Base-by-base conservation (phyloP, 805 yeast species). In the Lipomyces yamadae region DNA sequence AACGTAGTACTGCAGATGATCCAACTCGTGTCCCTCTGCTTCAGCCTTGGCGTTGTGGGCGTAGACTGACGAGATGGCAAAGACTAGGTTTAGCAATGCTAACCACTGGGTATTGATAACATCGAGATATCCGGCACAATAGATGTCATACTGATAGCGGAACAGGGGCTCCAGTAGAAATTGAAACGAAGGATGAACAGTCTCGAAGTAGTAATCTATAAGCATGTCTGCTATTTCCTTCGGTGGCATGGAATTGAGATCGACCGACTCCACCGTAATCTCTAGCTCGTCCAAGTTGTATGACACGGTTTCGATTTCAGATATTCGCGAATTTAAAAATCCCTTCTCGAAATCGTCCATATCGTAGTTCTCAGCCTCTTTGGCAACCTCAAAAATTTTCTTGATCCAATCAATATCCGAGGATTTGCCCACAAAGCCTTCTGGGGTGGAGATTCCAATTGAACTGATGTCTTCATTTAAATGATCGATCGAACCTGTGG, bases 151-250 rank as follows among this genome's bases (percentile, higher is more conserved):
- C 55, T 64, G 68, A 33, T 61, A 59, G 13, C 65, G 50, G 54
- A 67, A 67, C 30, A 62, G 34, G 5, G 68, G 68, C 62, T 67
- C 68, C 32, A 61, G 64, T 39, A 67, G 37, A 48, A 67, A 62
- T 4, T 68, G 70, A 45, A 64, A 67, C 11, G 70, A 61, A 3
- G 68, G 65, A 58, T 67, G 70, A 1, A 64, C 65, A 32, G 68
- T 65, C 37, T 52, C 54, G 54, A 61, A 67, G 34, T 67, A 67
- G 53, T n/a, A 42, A 30, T 60, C 68, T 18, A 67, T 56, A 15
- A 64, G 61, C 30, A 58, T 60, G 32, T 67, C 70, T 4, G 68
- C 59, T 1, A 61, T 58, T 6, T 52, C 48, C 3, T 61, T 60
- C 32, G 65, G 61, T 6, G 69, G 69, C 58, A 66, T 39, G 30